A percentile compares a stretch with the other conserved stretches of the same genome.
Conservation (phyloP, 2,329 filamentous ascomycete species). For the Aspergillus sergii region DNA sequence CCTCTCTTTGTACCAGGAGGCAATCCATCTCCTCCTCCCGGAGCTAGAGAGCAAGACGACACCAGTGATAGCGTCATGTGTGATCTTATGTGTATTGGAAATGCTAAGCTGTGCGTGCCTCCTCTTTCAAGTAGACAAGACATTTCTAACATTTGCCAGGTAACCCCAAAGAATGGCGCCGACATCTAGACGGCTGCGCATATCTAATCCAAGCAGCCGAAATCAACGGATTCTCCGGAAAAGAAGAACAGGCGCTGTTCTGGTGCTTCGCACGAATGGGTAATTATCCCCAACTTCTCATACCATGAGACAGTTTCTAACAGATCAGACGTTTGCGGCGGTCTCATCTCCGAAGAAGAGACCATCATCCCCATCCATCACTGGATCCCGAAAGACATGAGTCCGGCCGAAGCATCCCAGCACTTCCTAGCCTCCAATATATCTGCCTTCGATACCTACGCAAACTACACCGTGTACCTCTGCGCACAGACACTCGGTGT, state of each 20-base stretch:
- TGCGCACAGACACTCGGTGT: conserved; percentile 50
- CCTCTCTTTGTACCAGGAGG: conserved; percentile 54
- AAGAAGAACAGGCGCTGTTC: conserved; percentile 55
- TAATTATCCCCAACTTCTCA: conserved; percentile 18
- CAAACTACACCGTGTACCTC: conserved; percentile 55
- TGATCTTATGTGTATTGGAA: conserved; percentile 57
- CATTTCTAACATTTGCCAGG: conserved; percentile 12
- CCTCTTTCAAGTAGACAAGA: not conserved
- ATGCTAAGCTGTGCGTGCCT: conserved; percentile 51
- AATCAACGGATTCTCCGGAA: conserved; percentile 55
- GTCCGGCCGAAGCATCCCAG: conserved; percentile 23
- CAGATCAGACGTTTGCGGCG: conserved; percentile 52
- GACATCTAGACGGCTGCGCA: conserved; percentile 57
- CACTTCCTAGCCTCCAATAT: conserved; percentile 29
- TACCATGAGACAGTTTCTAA: not conserved
- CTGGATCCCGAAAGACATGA: conserved; percentile 44
- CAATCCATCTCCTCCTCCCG: conserved; percentile 53
- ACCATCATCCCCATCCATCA: conserved; percentile 53
- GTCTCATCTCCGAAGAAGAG: conserved; percentile 54
- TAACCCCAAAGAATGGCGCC: conserved; percentile 52
- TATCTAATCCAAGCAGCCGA: conserved; percentile 54
- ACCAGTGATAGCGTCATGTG: conserved; percentile 55
- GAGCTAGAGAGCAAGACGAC: conserved; percentile 51
- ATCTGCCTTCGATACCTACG: conserved; percentile 49
- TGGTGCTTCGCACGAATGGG: conserved; percentile 60